Percentiles rank a stretch among this genome's conserved stretches.
Conservation (phyloP, 129 eudicot species). For the Pulicaria dysenterica region DNA sequence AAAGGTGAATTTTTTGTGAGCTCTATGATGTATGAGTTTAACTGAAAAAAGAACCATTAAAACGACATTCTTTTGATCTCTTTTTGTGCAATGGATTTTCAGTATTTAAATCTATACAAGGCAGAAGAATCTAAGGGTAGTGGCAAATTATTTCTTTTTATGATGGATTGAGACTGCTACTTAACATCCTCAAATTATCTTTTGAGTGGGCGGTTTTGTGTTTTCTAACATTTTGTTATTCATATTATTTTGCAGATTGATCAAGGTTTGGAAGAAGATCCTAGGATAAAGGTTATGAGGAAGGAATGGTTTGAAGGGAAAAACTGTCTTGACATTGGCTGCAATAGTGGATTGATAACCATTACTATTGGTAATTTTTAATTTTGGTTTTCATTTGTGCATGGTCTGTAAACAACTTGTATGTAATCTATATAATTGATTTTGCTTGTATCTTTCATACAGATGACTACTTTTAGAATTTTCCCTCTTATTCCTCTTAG, state of each 20-base stretch:
- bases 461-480: too few relatives aligned
- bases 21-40: not conserved
- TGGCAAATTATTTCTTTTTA: not conserved
- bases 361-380: conserved; percentile 59
- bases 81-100: not conserved
- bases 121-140: too few relatives aligned
- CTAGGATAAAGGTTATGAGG: conserved; percentile 69
- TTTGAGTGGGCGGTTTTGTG: conserved; percentile 3
- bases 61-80: not conserved
- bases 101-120: not conserved
- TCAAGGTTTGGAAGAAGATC: conserved; percentile 78
- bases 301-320: conserved; percentile 95
- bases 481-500: too few relatives aligned
- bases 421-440: not conserved
- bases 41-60: not conserved
- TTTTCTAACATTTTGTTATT: not conserved
- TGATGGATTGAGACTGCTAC: not conserved
- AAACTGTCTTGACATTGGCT: conserved; percentile 96
- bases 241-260: conserved; percentile 56
- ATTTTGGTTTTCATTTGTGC: not conserved
- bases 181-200: not conserved
- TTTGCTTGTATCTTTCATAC: too few relatives aligned
- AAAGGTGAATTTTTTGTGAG: not conserved
- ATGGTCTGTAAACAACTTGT: not conserved
- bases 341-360: conserved; percentile 84